Evolutionary conservation across 108 stramenopile species (phyloP), one percentile per base, ranked within the genome.

Genomic region (Cyclotella baltica): DNA sequence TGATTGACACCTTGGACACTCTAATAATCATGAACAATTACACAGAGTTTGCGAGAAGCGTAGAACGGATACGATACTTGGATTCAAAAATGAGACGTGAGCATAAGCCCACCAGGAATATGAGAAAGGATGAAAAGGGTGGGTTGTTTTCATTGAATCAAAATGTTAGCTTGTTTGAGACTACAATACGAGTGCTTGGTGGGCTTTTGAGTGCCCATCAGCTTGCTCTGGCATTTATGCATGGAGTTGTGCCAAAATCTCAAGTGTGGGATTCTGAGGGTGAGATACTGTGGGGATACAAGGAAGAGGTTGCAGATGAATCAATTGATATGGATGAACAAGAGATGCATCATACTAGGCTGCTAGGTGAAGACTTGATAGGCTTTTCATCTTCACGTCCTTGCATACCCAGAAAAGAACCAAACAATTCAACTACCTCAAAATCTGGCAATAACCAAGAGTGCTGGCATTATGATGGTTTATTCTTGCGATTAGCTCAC

Each of bases 141-240:
- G 90, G 91, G 6, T 25, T 92, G 27, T 97, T 96, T 78, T 71
- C 80, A 30, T 66, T 92, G 1, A 80, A 96, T 70, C 86, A 89
- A 57, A 94, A 95, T 72, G 96, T 98, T 0, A 92, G 89, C 48
- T 78, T 98, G 4, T 98, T 98, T 64, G 98, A 98, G 76, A 97
- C 96, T 46, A 97, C 89, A 28, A 98, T 98, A 69, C 89, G 98
- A 1, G 88, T 96, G 1, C 80, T 98, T 10, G 98, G 98, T 19
- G 98, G 98, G 0, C 75, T 98, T 13, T 73, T 98, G n/a, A 90
- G 91, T 25, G 98, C 93, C 8, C 96, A 96, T 84, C 87, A 96
- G 73, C 27, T 96, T 55, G 93, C 90, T 23, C 59, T 73, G 56
- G 89, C 90, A 15, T 91, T 80, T 51, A 66, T 93, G 69, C 16